Evolutionary conservation across 352 stramenopile genomes (phyloP).

Genomic region (Phytophthora rubi): DNA sequence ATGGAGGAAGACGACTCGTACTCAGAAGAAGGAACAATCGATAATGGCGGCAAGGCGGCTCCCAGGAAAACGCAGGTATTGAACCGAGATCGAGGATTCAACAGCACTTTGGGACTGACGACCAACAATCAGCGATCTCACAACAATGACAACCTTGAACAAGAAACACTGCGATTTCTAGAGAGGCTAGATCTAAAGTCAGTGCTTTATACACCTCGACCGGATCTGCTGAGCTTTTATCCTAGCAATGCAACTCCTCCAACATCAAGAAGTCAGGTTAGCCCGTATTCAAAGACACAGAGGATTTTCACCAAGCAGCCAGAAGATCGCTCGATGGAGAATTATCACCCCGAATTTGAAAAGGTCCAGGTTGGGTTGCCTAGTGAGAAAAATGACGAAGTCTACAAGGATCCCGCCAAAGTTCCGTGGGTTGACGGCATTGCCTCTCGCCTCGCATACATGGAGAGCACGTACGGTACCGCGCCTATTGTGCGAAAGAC

Average conservation of each 20-base stretch:
- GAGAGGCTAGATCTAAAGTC: constrained; percentile 69
- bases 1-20: constrained; percentile 27
- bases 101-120: constrained; percentile 8
- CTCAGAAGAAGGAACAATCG: constrained; percentile 32
- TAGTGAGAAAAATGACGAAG: constrained; percentile 5
- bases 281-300: constrained; percentile 6
- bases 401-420: constrained; percentile 11
- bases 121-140: constrained; percentile 9
- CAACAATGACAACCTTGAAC: constrained; percentile 37
- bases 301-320: background rate
- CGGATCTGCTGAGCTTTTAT: constrained; percentile 60
- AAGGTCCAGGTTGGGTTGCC: background rate
- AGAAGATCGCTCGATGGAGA: constrained; percentile 7
- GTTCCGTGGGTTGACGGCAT: background rate
- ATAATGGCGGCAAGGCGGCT: background rate
- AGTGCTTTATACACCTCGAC: constrained; percentile 63
- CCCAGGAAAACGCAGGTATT: constrained; percentile 5
- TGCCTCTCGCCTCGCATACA: constrained; percentile 50
- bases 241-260: constrained; percentile 6
- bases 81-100: constrained; percentile 3
- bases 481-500: constrained; percentile 47
- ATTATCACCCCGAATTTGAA: background rate
- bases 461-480: constrained; percentile 75
- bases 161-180: constrained; percentile 62
- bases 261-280: constrained; percentile 2